A percentile compares a stretch with the other conserved stretches of the same genome.
These are phyloP conservation scores for Mycocentrospora acerina DNA, from an alignment of 2,329 filamentous ascomycete species.

Conservation along the genomic window DNA sequence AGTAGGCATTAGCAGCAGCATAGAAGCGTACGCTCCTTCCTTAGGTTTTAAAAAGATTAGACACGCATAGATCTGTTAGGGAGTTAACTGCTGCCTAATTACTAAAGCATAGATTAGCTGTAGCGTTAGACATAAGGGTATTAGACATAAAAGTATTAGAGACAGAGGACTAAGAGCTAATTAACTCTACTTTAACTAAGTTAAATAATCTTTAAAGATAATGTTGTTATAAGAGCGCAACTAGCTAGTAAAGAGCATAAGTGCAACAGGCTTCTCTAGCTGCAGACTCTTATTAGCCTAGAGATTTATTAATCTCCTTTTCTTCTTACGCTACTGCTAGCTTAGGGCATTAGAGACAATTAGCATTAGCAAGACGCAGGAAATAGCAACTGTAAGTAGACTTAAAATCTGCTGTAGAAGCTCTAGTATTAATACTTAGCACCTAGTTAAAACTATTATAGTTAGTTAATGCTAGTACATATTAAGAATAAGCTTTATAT, in stretches of 20 bases:
- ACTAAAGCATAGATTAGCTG: neutral
- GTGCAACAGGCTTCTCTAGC: too few species aligned
- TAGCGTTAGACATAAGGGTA: neutral
- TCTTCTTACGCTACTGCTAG: neutral
- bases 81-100: too few species aligned
- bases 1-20: neutral
- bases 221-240: too few species aligned
- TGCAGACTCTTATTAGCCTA: too few species aligned
- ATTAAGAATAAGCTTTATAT: neutral
- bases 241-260: too few species aligned
- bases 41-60: too few species aligned
- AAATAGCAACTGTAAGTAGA: too few species aligned
- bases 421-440: neutral
- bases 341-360: constrained; percentile 1
- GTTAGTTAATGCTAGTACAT: constrained; percentile 2
- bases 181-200: too few species aligned
- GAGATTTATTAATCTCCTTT: neutral
- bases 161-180: too few species aligned
- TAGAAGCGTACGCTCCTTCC: neutral
- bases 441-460: neutral
- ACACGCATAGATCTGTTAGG: too few species aligned
- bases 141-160: neutral
- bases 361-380: neutral
- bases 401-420: too few species aligned
- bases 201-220: too few species aligned